phyloP scores from a whole-genome alignment of 441 rosid genomes.

The Mallotus repandus region DNA sequence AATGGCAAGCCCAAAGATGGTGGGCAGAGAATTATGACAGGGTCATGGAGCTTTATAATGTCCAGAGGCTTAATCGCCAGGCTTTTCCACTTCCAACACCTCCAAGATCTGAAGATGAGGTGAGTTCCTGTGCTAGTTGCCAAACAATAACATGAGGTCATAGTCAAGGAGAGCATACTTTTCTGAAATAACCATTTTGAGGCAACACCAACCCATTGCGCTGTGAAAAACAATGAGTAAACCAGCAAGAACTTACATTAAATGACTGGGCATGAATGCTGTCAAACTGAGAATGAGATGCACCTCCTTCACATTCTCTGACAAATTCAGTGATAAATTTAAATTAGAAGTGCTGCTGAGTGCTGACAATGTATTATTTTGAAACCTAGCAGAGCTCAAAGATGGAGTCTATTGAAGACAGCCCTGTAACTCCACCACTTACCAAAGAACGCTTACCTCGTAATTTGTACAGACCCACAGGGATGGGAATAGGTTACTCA shows the following conservation, averaged over 20 bases:
- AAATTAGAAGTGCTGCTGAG: neutral
- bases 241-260: neutral
- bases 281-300: neutral
- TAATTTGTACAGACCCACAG: slow-evolving; percentile 66
- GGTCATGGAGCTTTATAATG: slow-evolving; percentile 93
- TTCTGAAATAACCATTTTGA: slow-evolving; percentile 1
- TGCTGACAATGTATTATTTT: slow-evolving; percentile 13
- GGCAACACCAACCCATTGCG: neutral
- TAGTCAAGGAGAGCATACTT: neutral
- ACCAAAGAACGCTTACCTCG: slow-evolving; percentile 74
- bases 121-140: slow-evolving; percentile 31
- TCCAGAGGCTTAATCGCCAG: slow-evolving; percentile 84
- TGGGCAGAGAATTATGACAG: slow-evolving; percentile 94
- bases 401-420: slow-evolving; percentile 71
- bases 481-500: slow-evolving; percentile 66
- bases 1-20: slow-evolving; percentile 94
- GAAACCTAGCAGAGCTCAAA: slow-evolving; percentile 51
- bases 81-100: slow-evolving; percentile 91
- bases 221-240: neutral
- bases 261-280: neutral
- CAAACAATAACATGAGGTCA: neutral
- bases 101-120: slow-evolving; percentile 91
- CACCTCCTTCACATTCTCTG: neutral
- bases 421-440: slow-evolving; percentile 91
- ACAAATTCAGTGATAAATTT: neutral